Base-by-base conservation (phyloP, 169 alveolate genomes). In the Cyclospora cayetanensis region DNA sequence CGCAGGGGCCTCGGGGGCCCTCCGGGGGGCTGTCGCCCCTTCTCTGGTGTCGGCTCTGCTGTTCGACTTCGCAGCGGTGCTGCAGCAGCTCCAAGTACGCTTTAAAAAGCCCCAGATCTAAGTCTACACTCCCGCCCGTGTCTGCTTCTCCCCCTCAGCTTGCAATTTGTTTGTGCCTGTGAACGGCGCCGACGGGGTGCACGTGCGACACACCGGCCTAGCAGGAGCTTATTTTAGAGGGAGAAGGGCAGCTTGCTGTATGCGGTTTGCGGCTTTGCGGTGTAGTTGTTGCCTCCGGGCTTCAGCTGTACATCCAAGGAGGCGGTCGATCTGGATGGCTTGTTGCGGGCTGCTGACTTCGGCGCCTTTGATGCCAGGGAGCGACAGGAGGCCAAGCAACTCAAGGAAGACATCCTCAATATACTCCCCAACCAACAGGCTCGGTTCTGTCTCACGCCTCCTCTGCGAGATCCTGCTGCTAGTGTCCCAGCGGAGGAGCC, bases 1-100 rank as follows among this genome's bases (percentile, higher is more conserved):
- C 18, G 82, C 55, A n/a, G 82, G 82, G 55, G 82, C 82, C 82
- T 70, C 82, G 50, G 82, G 82, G 82, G 82, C 82, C 53, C 53
- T 70, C 31, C 7, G 82, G 53, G 82, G 82, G 55, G 53, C 82
- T 37, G 43, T 70, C 34, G 82, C 82, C 34, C 82, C 82, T 34
- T 70, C 82, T 39, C 53, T 70, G 27, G 55, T 34, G 55, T 5
- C 52, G 20, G 31, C 46, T 1, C 82, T 70, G 15, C 53, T 70
- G 4, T 70, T 35, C 22, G 52, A 70, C 39, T 70, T 70, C n/a
- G 82, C 82, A 15, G 82, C 82, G 29, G 52, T 70, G 31, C 82
- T 70, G 27, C 82, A 37, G 82, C 82, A 70, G 82, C 55, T 70
- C 83, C 50, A 70, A 29, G 46, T 37, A 37, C n/a, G n/a, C n/a